Base-by-base conservation (phyloP, 2,329 filamentous ascomycete genomes). In the Colletotrichum sp. region DNA sequence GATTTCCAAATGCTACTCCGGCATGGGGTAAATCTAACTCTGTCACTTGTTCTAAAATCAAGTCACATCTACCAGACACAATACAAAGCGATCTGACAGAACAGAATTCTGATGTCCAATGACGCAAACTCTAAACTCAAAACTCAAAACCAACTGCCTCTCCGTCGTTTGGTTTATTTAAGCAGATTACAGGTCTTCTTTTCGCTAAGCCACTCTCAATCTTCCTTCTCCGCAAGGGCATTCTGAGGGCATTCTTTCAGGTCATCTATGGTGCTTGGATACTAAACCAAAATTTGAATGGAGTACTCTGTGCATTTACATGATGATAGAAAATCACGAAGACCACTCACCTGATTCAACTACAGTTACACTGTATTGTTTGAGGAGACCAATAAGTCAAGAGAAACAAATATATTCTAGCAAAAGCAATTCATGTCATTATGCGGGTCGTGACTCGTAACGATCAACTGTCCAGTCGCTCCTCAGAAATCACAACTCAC, bases 151-250 rank as follows among this genome's bases (percentile, higher is more conserved):
- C n/a, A 48, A 48, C 10, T 21, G 8, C 43, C 43, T 21, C n/a
- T 48, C 43, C n/a, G 18, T 21, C 4, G 5, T 48, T 1, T 12
- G 9, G 7, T 3, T 21, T 21, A 1, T 21, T 10, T 0, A 1
- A 48, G 43, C 43, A 48, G 43, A 21, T 48, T 48, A 48, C 0
- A 48, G n/a, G 0, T 48, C n/a, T 21, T 48, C n/a, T 13, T 7
- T 21, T 1, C 0, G 18, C 43, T 21, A 0, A 48, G 2, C n/a
- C 1, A 21, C 0, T 21, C 13, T 48, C 43, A 1, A 21, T 5
- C 10, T 48, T n/a, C 15, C 43, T 10, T 21, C n/a, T 13, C 13
- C 12, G 43, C n/a, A n/a, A 48, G 0, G 0, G 10, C n/a, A 48
- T 48, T 48, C 2, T 48, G 34, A 36, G 15, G 34, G 15, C 34